Evolutionary conservation across 371 early-diverging fungal species (phyloP).

Genomic region (Catenaria anguillulae): DNA sequence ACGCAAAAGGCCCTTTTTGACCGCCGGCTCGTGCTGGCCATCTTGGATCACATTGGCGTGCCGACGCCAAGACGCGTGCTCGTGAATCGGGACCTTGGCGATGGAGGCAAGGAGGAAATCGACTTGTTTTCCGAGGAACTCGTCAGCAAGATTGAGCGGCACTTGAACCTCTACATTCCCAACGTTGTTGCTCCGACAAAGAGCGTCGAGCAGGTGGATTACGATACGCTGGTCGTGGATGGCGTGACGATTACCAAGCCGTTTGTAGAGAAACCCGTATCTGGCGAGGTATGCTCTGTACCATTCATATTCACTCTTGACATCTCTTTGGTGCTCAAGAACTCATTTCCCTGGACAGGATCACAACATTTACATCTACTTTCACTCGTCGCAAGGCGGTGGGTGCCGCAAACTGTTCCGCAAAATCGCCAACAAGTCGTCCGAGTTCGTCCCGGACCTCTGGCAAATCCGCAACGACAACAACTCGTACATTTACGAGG

Average conservation of each 20-base stretch:
- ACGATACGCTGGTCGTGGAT: conserved; percentile 59
- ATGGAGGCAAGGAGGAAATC: no score
- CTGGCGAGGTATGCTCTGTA: conserved; percentile 45
- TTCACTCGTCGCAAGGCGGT: conserved; percentile 63
- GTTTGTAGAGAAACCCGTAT: conserved; percentile 95
- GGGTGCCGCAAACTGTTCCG: conserved; percentile 87
- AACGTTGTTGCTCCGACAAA: conserved; percentile 5
- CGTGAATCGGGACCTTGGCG: conserved; percentile 28
- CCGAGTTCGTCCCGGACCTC: conserved; percentile 67
- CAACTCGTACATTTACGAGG: conserved; percentile 89
- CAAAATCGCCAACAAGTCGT: conserved; percentile 92
- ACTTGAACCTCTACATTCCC: conserved; percentile 33
- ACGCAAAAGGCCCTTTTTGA: conserved; percentile 88
- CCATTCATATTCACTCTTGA: no score
- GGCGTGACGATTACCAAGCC: conserved; percentile 63
- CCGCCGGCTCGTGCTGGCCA: conserved; percentile 67
- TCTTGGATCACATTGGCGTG: conserved; percentile 70
- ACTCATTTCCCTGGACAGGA: no score
- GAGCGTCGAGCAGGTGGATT: conserved; percentile 31
- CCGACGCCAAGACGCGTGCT: conserved; percentile 74
- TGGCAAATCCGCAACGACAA: conserved; percentile 40
- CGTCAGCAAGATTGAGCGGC: conserved; percentile 15
- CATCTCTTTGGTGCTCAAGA: no score
- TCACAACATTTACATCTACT: conserved; percentile 86
- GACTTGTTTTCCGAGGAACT: neutral